A percentile compares a stretch with the other conserved stretches of the same genome.
Evolutionary conservation across 1,284 basidiomycete species (phyloP).

Genomic region (Fomes fomentarius): DNA sequence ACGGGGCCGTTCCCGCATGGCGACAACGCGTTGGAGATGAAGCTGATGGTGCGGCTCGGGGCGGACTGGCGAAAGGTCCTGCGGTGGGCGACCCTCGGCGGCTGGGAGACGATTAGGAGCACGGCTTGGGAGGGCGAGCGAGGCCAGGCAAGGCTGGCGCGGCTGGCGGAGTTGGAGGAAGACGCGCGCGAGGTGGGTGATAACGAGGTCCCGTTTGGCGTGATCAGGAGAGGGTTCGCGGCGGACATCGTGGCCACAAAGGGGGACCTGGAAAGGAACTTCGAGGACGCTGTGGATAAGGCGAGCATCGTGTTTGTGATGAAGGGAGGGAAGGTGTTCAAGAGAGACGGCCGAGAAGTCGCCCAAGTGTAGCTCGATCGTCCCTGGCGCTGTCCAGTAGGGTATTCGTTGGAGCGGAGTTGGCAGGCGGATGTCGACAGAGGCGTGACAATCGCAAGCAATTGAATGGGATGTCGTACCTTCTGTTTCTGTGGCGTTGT

Average conservation of each 20-base stretch:
- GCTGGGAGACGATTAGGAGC: slow-evolving; percentile 59
- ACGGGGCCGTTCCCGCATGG: slow-evolving; percentile 68
- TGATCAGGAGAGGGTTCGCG: slow-evolving; percentile 52
- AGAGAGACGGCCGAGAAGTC: slow-evolving; percentile 40
- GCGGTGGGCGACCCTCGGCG: slow-evolving; percentile 61
- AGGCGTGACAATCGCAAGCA: too few species aligned
- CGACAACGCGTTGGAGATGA: slow-evolving; percentile 62
- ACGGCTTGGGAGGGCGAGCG: slow-evolving; percentile 50
- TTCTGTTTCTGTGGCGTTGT: not conserved
- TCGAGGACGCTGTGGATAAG: slow-evolving; percentile 48
- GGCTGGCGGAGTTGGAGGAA: slow-evolving; percentile 35
- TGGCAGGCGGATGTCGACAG: not conserved
- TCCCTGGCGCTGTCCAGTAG: not conserved
- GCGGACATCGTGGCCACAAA: slow-evolving; percentile 60
- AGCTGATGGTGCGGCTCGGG: slow-evolving; percentile 60
- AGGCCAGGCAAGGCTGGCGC: slow-evolving; percentile 37
- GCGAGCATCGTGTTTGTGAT: slow-evolving; percentile 56
- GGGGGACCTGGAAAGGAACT: slow-evolving; percentile 50
- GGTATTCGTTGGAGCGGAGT: not conserved
- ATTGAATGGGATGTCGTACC: not conserved
- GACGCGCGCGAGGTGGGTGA: slow-evolving; percentile 43
- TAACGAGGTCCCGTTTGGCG: slow-evolving; percentile 62
- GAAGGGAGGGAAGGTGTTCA: slow-evolving; percentile 58
- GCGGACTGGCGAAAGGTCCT: slow-evolving; percentile 56
- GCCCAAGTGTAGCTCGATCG: slow-evolving; percentile 8